A percentile compares a stretch with the other conserved stretches of the same genome.
Conservation (phyloP, 768 basidiomycete species). For the Gloeopeniophorella convolvens region DNA sequence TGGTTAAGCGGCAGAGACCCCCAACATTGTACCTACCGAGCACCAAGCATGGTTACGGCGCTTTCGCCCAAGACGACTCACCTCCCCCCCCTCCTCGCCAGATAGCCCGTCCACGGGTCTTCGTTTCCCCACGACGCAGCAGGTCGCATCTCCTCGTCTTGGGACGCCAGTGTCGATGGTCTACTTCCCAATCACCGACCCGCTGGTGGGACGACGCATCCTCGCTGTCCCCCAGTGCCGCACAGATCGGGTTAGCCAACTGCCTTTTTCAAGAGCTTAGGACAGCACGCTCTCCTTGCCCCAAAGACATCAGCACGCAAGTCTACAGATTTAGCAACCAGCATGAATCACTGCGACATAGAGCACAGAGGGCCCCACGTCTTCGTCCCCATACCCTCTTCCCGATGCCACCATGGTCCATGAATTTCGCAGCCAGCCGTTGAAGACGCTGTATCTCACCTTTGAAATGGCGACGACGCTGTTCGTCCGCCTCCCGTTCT, state of each 20-base stretch:
- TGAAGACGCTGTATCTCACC: conserved; percentile 10
- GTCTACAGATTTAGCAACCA: not conserved
- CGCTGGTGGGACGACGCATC: too few relatives aligned
- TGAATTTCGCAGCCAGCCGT: conserved; percentile 10
- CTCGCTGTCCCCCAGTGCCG: too few relatives aligned
- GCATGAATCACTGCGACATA: not conserved
- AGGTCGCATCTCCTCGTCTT: not conserved
- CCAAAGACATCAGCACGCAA: not conserved
- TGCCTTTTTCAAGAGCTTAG: not conserved
- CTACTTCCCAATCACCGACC: too few relatives aligned
- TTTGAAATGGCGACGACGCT: conserved; percentile 7
- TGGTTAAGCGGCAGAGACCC: not conserved
- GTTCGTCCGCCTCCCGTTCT: conserved; percentile 11
- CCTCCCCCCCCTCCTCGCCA: too few relatives aligned
- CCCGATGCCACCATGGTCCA: conserved; percentile 6
- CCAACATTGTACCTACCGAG: not conserved
- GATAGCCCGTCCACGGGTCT: too few relatives aligned
- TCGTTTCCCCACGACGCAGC: not conserved
- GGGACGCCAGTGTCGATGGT: too few relatives aligned
- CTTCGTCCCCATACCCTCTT: not conserved
- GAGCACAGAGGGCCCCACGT: not conserved
- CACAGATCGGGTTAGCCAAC: not conserved
- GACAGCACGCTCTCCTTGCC: not conserved
- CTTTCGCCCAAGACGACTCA: not conserved
- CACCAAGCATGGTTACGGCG: not conserved